Percentiles rank a stretch among this genome's conserved stretches.
Conservation (phyloP, 805 yeast genomes). For the Scheffersomyces stipitis region DNA sequence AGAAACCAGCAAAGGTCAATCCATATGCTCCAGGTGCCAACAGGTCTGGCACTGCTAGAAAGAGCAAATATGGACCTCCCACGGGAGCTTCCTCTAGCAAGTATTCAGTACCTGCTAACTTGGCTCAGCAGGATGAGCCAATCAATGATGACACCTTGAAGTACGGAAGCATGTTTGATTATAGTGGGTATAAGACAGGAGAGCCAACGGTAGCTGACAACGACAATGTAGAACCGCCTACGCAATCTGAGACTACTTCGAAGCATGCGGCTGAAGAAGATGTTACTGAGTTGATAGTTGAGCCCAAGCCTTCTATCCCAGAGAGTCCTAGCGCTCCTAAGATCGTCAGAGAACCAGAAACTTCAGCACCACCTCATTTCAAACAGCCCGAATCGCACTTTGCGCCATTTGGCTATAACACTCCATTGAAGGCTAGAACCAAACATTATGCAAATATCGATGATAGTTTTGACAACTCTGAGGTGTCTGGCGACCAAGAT, state of each 20-base stretch:
- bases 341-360: background rate
- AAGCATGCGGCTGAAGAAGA: background rate
- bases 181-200: conserved; percentile 8
- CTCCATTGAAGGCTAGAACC: background rate
- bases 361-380: background rate
- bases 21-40: conserved; percentile 38
- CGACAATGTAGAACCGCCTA: conserved; percentile 1
- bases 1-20: conserved; percentile 16
- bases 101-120: conserved; percentile 9
- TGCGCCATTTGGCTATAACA: background rate
- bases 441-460: conserved; percentile 23
- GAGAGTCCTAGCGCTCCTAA: background rate
- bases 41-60: conserved; percentile 12
- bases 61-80: conserved; percentile 29
- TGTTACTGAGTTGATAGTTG: background rate
- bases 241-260: conserved; percentile 4
- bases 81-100: conserved; percentile 6
- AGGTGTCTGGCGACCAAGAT: background rate
- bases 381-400: background rate
- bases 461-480: conserved; percentile 29
- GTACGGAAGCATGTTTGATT: conserved; percentile 8
- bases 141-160: background rate
- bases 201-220: background rate
- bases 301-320: background rate
- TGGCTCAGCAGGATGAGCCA: conserved; percentile 1